Conservation (phyloP, 257 asterid genomes). For the Solanum pimpinellifolium region DNA sequence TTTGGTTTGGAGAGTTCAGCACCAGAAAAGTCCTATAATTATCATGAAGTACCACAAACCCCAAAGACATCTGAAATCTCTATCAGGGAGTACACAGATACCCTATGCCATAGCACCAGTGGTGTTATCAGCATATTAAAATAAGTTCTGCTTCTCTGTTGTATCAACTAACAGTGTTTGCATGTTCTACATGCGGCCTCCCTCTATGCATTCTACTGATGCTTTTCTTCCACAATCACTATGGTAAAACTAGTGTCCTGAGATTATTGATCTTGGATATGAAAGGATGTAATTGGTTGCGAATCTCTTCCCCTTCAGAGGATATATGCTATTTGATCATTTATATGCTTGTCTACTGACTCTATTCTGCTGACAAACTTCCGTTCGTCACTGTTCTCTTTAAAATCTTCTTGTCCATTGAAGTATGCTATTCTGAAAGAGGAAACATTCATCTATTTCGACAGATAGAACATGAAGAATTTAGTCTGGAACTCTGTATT, state of each 20-base stretch:
- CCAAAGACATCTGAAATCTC: background rate
- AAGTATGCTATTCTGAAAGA: background rate
- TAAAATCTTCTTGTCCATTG: background rate
- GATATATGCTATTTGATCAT: background rate
- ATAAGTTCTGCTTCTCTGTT: background rate
- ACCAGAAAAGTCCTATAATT: background rate
- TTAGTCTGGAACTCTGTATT: conserved; percentile 57
- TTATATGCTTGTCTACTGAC: background rate
- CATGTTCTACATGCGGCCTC: background rate
- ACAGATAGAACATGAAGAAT: conserved; percentile 53
- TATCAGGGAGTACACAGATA: background rate
- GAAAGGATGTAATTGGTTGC: background rate
- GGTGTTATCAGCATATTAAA: background rate
- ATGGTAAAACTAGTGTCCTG: background rate
- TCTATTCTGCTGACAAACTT: background rate
- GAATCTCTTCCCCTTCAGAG: background rate
- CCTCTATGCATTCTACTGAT: background rate
- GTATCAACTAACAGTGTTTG: background rate
- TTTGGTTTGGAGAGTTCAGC: background rate
- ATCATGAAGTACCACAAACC: background rate
- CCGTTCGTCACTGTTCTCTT: background rate
- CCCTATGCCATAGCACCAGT: background rate
- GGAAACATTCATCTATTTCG: background rate
- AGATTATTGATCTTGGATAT: background rate
- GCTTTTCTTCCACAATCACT: background rate